Evolutionary conservation across 768 basidiomycete genomes (phyloP), one percentile per base, ranked within the genome.

Genomic region (Lactarius indigo): DNA sequence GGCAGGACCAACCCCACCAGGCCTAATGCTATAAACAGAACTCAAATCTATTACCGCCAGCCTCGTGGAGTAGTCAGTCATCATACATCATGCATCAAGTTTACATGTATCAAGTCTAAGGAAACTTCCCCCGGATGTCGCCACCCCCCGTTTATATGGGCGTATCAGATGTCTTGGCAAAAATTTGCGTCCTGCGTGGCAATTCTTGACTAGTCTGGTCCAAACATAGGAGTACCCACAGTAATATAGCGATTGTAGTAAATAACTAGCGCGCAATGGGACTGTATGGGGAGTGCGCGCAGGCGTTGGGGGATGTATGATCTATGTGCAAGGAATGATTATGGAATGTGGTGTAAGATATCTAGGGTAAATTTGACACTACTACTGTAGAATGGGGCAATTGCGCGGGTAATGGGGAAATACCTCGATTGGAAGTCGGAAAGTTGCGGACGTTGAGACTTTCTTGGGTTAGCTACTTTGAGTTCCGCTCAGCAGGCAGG

Each of bases 121-220:
- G 5, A 26, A 52, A 23, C 50, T 23, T 23, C 5, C 54, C 23
- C 26, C 26, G 30, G 10, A 5, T 56, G 55, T 56, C 18, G 10
- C 44, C 44, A 30, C 20, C 28, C 13, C 13, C 6, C 13, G 18
- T 26, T 55, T 33, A 31, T 56, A 18, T 56, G 55, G 28, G 31
- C 55, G 31, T 56, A 56, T 56, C 31, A 55, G 28, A 31, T 28
- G 54, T 55, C 54, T 55, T 56, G 55, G 55, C 55, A 56, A 56
- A 31, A 18, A 3, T 10, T 56, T 13, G 12, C 30, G 10, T 2
- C 23, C n/a, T 9, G 10, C 30, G 9, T n/a, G 26, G 30, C 30
- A 18, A 30, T 55, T 55, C 54, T 55, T 13, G 17, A 55, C 54
- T 35, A 10, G 12, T 39, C 26, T 5, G 4, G 1, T 30, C 50